These are phyloP conservation scores for Angomonas deanei DNA, from an alignment of 208 protist species.

Conservation along the genomic window DNA sequence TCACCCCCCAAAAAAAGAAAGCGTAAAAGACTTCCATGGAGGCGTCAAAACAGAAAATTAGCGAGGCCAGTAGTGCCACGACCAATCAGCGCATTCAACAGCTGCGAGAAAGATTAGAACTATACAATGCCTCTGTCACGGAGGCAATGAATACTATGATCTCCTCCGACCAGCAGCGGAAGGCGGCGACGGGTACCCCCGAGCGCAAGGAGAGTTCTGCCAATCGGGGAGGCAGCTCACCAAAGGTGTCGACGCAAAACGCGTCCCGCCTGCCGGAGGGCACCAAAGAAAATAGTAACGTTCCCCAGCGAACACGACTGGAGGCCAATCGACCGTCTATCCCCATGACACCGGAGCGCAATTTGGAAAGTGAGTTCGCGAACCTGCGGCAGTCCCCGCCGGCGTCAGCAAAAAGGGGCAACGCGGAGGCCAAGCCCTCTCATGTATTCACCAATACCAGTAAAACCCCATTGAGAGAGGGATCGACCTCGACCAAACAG, in stretches of 20 bases:
- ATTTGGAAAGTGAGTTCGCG: not conserved
- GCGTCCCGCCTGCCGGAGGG: not conserved
- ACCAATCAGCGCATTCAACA: constrained; percentile 59
- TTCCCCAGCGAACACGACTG: not conserved
- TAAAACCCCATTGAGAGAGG: too few relatives aligned
- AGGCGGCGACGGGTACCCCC: not conserved
- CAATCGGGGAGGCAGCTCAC: not conserved
- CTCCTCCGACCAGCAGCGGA: not conserved
- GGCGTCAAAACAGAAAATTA: not conserved
- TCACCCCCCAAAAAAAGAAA: too few relatives aligned
- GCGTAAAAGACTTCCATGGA: too few relatives aligned
- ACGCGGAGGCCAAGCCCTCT: not conserved
- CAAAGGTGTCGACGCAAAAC: not conserved
- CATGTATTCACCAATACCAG: too few relatives aligned
- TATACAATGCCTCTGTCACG: constrained; percentile 57
- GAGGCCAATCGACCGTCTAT: not conserved
- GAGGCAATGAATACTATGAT: not conserved
- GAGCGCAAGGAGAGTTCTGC: not conserved
- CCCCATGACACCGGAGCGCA: not conserved
- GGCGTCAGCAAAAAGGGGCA: too few relatives aligned
- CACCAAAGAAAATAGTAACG: not conserved
- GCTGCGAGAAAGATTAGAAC: constrained; percentile 62
- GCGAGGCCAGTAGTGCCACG: not conserved
- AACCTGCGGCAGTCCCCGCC: too few relatives aligned
- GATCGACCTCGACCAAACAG: not conserved